A percentile compares a stretch with the other conserved stretches of the same genome.
phyloP scores from a whole-genome alignment of 352 stramenopile species.

The Salisapilia sapeloensis region DNA sequence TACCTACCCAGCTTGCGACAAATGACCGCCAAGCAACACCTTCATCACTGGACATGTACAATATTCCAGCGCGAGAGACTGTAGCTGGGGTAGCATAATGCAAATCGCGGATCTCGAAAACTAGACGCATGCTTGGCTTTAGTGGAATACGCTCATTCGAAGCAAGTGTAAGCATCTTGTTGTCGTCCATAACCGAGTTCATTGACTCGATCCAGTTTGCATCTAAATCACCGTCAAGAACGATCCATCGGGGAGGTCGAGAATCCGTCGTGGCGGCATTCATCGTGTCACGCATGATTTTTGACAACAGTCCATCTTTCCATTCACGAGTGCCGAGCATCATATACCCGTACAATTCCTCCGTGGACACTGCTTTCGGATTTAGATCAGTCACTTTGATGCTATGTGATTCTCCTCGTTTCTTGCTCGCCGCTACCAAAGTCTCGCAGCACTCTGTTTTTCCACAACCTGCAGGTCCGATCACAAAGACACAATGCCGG shows the following conservation, averaged over 20 bases:
- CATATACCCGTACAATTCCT: constrained; percentile 95
- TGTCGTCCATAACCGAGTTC: constrained; percentile 85
- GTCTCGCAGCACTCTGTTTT: constrained; percentile 91
- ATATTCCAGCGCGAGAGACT: constrained; percentile 87
- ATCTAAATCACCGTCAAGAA: constrained; percentile 85
- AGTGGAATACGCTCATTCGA: constrained; percentile 94
- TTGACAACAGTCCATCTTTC: constrained; percentile 90
- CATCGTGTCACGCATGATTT: constrained; percentile 87
- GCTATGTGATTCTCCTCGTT: constrained; percentile 34
- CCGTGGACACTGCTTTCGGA: constrained; percentile 90
- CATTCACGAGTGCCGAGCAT: constrained; percentile 87
- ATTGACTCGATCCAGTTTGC: constrained; percentile 84
- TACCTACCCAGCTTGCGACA: constrained; percentile 82
- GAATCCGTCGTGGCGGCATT: constrained; percentile 36
- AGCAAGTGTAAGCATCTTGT: constrained; percentile 79
- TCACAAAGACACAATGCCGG: constrained; percentile 92
- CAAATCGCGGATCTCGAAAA: constrained; percentile 94
- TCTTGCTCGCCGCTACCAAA: constrained; percentile 63
- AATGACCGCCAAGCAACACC: constrained; percentile 87
- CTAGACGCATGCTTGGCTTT: constrained; percentile 87
- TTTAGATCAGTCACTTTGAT: constrained; percentile 84
- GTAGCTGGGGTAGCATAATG: constrained; percentile 90
- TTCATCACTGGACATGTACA: constrained; percentile 88
- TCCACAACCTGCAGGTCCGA: constrained; percentile 84
- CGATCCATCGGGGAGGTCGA: constrained; percentile 88